Conservation (phyloP, 257 asterid species). For the Thymus mandschuricus region DNA sequence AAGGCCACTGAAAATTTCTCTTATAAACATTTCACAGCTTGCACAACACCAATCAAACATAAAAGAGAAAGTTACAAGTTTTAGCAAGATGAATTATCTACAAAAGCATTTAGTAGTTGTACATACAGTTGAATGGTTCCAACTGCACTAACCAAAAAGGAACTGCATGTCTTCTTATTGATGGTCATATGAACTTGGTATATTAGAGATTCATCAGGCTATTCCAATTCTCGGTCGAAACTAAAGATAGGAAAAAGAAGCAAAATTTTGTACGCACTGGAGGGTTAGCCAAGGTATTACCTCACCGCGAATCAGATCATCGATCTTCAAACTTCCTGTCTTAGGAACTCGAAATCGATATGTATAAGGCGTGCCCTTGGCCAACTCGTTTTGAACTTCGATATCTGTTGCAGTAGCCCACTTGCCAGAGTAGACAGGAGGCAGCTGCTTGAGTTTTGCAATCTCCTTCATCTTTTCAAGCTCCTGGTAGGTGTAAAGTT, state of each 20-base stretch:
- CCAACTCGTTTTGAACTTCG: constrained; percentile 76
- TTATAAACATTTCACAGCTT: background rate
- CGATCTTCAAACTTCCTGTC: constrained; percentile 69
- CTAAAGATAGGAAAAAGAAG: constrained; percentile 23
- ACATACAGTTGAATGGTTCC: background rate
- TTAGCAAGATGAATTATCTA: background rate
- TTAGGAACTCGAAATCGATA: constrained; percentile 92
- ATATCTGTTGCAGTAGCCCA: constrained; percentile 81
- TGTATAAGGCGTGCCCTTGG: constrained; percentile 80
- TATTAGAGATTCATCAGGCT: background rate
- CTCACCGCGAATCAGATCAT: constrained; percentile 96
- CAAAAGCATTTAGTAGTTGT: constrained; percentile 5
- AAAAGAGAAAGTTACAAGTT: background rate
- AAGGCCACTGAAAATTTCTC: background rate
- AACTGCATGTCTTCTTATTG: background rate
- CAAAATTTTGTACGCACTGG: constrained; percentile 1
- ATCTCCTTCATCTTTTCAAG: constrained; percentile 87
- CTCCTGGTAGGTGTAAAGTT: constrained; percentile 53
- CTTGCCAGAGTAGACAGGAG: constrained; percentile 88
- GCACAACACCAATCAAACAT: background rate
- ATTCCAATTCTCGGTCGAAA: constrained; percentile 9
- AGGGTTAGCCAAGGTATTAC: constrained; percentile 39
- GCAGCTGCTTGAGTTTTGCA: constrained; percentile 83
- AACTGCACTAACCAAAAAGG: background rate
- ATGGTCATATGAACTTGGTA: constrained; percentile 7